Evolutionary conservation across 1,139 yeast genomes (phyloP).

Genomic region (Blastobotrys indianensis): DNA sequence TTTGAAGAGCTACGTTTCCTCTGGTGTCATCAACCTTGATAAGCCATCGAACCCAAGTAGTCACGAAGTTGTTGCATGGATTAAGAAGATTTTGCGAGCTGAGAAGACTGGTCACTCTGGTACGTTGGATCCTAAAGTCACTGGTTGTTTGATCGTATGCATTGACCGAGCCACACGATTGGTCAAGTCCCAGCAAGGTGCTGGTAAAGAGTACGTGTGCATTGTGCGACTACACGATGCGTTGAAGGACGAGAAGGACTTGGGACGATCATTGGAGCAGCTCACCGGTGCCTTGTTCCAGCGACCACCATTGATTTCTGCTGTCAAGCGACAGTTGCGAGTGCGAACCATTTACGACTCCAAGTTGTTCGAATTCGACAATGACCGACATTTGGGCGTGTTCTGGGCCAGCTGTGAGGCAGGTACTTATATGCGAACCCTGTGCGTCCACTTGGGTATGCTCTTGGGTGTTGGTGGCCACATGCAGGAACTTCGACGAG

Average conservation of each 20-base stretch:
- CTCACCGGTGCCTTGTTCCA: conserved; percentile 98
- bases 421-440: conserved; percentile 98
- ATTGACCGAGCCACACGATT: conserved; percentile 96
- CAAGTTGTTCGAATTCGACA: conserved; percentile 90
- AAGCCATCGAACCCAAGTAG: conserved; percentile 97
- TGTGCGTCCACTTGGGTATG: conserved; percentile 98
- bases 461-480: conserved; percentile 98
- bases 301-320: conserved; percentile 98
- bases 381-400: conserved; percentile 93
- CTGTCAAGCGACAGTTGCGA: conserved; percentile 97
- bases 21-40: conserved; percentile 96
- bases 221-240: conserved; percentile 94
- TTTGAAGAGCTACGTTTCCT: conserved; percentile 77
- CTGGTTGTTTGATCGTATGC: conserved; percentile 91
- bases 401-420: conserved; percentile 99
- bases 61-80: conserved; percentile 99
- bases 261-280: conserved; percentile 84
- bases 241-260: conserved; percentile 81
- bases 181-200: conserved; percentile 98
- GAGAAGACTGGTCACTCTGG: conserved; percentile 99
- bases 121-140: conserved; percentile 97
- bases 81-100: conserved; percentile 87
- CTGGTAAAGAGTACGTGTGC: conserved; percentile 99
- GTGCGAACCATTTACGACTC: conserved; percentile 97
- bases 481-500: conserved; percentile 99